These are phyloP conservation scores for Rhodofomes roseus DNA, from an alignment of 1,284 basidiomycete genomes.

Conservation along the genomic window DNA sequence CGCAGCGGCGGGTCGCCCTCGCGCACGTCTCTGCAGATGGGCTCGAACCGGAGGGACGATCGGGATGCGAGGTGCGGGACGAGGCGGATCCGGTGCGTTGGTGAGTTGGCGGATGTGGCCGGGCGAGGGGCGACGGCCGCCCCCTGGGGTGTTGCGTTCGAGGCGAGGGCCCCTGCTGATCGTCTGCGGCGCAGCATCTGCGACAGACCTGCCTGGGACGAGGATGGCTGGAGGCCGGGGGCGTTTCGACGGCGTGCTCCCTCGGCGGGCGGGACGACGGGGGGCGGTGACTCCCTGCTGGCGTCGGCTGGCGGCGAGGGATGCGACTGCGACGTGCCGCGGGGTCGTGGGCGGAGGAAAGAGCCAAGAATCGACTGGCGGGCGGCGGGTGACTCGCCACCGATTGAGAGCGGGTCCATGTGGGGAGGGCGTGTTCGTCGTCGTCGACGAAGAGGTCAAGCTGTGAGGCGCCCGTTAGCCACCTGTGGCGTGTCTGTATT, in stretches of 20 bases:
- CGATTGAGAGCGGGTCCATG: constrained; percentile 30
- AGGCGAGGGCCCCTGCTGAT: constrained; percentile 32
- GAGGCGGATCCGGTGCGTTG: constrained; percentile 67
- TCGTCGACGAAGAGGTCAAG: constrained; percentile 7
- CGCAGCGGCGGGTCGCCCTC: constrained; percentile 72
- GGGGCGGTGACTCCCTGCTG: constrained; percentile 29
- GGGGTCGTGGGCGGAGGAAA: constrained; percentile 35
- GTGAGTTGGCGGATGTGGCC: constrained; percentile 15
- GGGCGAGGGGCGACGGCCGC: constrained; percentile 26
- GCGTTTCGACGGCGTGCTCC: constrained; percentile 26
- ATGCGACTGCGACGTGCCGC: constrained; percentile 37
- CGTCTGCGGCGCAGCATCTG: constrained; percentile 36
- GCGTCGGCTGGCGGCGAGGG: constrained; percentile 24
- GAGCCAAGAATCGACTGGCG: constrained; percentile 37
- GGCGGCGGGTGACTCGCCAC: constrained; percentile 28
- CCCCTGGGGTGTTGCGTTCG: constrained; percentile 23
- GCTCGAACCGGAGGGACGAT: constrained; percentile 89
- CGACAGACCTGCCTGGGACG: constrained; percentile 29
- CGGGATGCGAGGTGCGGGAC: constrained; percentile 93
- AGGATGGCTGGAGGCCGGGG: constrained; percentile 26
- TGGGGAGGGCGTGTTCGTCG: constrained; percentile 15
- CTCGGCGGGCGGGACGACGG: constrained; percentile 15
- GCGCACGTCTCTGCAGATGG: constrained; percentile 81
- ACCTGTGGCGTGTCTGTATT: constrained; percentile 2
- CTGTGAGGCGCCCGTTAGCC: background rate